phyloP scores from a whole-genome alignment of 805 yeast species.

The Monosporozyma yasuniensis region DNA sequence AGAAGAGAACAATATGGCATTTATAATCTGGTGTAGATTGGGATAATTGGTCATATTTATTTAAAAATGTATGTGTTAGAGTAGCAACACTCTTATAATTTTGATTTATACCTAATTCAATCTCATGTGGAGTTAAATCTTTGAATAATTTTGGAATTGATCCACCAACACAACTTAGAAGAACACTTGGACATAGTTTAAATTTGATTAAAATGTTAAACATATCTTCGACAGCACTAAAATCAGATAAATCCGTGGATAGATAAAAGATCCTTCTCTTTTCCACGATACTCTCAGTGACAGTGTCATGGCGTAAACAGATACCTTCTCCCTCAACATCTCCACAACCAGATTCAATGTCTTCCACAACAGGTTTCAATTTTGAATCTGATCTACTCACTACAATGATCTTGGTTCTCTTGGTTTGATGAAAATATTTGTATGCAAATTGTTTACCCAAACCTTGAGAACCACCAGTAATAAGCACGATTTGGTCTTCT shows the following conservation, averaged over 20 bases:
- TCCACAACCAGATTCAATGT: constrained; percentile 28
- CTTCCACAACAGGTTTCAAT: constrained; percentile 40
- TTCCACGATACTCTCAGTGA: neutral
- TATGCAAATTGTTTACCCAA: constrained; percentile 73
- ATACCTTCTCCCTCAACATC: neutral
- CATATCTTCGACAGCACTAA: constrained; percentile 37
- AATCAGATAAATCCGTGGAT: constrained; percentile 57
- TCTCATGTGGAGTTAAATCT: constrained; percentile 51
- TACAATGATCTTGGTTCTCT: constrained; percentile 57
- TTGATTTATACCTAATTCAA: constrained; percentile 51
- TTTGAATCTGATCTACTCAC: constrained; percentile 69
- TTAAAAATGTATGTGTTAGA: constrained; percentile 50
- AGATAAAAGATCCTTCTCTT: constrained; percentile 32
- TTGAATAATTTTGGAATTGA: constrained; percentile 70
- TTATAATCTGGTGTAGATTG: neutral
- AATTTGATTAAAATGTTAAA: constrained; percentile 21
- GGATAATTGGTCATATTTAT: neutral
- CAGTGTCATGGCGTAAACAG: neutral
- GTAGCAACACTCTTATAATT: constrained; percentile 71
- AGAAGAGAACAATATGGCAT: constrained; percentile 52
- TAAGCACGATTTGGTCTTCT: constrained; percentile 49
- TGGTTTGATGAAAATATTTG: constrained; percentile 34
- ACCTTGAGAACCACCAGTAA: constrained; percentile 96
- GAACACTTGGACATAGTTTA: constrained; percentile 50
- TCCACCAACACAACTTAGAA: constrained; percentile 83